These are phyloP conservation scores for Tulasnella sp. DNA, from an alignment of 768 basidiomycete genomes.

Conservation along the genomic window DNA sequence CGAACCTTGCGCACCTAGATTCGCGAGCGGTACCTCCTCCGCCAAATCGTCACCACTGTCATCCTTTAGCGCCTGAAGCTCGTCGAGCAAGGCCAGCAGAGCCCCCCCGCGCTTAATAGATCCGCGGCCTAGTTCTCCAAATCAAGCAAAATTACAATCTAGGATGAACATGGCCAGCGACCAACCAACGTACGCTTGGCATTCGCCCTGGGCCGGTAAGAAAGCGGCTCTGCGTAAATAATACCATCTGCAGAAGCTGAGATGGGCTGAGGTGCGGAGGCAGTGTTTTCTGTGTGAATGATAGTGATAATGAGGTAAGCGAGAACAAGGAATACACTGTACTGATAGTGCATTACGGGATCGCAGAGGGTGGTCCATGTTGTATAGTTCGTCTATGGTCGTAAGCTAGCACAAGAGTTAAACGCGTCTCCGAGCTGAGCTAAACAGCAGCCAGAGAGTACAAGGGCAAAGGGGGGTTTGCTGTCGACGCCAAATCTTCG, in stretches of 20 bases:
- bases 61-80: slow-evolving; percentile 11
- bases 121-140: neutral
- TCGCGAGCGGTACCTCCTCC: neutral
- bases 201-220: neutral
- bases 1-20: neutral
- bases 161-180: neutral
- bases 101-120: slow-evolving; percentile 12
- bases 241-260: neutral
- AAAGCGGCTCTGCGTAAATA: neutral
- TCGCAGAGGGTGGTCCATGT: too few species aligned
- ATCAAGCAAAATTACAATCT: neutral
- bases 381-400: too few species aligned
- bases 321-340: too few species aligned
- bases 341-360: too few species aligned
- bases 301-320: too few species aligned
- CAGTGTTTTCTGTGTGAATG: neutral
- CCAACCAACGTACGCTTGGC: neutral
- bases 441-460: too few species aligned
- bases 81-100: slow-evolving; percentile 16
- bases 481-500: too few species aligned
- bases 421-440: too few species aligned
- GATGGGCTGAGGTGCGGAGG: neutral
- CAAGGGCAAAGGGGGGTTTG: too few species aligned
- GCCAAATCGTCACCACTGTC: neutral
- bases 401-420: too few species aligned